These are phyloP conservation scores for Funneliformis geosporum DNA, from an alignment of 192 early-diverging fungal species.

Conservation along the genomic window DNA sequence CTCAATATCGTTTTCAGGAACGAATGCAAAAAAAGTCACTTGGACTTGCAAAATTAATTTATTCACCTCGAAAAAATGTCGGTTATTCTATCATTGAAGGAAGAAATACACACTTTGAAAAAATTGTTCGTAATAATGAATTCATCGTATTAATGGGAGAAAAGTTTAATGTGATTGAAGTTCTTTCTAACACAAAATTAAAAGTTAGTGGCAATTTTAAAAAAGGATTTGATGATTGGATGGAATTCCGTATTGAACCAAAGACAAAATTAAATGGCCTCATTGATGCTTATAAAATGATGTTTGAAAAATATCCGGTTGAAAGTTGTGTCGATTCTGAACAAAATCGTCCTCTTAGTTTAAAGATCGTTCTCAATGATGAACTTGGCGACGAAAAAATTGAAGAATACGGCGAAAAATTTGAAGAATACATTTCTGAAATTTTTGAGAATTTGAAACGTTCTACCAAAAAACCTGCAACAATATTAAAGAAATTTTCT, in stretches of 20 bases:
- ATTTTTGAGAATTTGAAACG: background rate
- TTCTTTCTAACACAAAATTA: conserved; percentile 23
- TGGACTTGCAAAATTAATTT: background rate
- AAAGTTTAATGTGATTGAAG: background rate
- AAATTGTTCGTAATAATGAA: background rate
- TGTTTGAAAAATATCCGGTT: conserved; percentile 23
- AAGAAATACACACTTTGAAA: conserved; percentile 11
- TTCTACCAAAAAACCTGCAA: conserved; percentile 8
- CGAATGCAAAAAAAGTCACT: background rate
- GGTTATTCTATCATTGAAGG: conserved; percentile 3
- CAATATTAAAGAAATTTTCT: background rate
- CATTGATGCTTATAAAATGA: conserved; percentile 3
- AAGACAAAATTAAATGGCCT: conserved; percentile 17
- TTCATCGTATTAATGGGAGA: conserved; percentile 17
- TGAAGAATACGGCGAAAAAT: background rate
- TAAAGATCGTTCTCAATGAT: conserved; percentile 8
- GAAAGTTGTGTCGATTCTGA: background rate
- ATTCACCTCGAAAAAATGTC: background rate
- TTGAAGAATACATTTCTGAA: conserved; percentile 1
- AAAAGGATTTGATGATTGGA: background rate
- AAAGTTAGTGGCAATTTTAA: background rate
- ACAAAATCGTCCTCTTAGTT: background rate
- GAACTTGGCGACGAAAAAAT: background rate
- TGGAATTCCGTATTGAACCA: background rate
- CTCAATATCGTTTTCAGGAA: conserved; percentile 9